Percentiles rank a stretch among this genome's conserved stretches.
These are phyloP conservation scores for Phytopythium kandeliae DNA, from an alignment of 352 stramenopile genomes.

Conservation along the genomic window DNA sequence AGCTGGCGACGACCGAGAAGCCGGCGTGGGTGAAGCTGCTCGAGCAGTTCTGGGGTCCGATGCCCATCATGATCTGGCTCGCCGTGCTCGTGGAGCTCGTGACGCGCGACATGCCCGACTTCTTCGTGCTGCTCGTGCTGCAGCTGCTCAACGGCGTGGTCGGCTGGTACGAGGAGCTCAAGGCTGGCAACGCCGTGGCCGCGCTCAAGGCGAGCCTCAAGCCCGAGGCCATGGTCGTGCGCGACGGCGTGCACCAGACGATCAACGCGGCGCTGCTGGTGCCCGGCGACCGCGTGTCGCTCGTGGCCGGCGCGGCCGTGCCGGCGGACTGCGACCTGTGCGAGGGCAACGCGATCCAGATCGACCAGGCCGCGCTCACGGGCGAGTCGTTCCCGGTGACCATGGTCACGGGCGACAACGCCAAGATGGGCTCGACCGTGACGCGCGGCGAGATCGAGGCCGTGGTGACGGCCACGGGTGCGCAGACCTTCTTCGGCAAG, in stretches of 20 bases:
- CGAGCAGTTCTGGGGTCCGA: constrained; percentile 73
- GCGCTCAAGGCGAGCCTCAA: constrained; percentile 87
- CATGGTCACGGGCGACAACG: constrained; percentile 67
- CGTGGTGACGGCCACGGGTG: constrained; percentile 86
- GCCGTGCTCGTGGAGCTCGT: constrained; percentile 81
- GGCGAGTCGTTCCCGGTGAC: constrained; percentile 94
- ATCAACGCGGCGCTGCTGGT: constrained; percentile 90
- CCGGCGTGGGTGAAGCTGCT: constrained; percentile 49
- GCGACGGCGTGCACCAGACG: constrained; percentile 84
- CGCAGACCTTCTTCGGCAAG: constrained; percentile 91
- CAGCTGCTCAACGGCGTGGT: constrained; percentile 65
- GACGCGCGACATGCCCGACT: constrained; percentile 45
- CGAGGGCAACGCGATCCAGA: constrained; percentile 77
- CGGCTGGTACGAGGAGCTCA: constrained; percentile 76
- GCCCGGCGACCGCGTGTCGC: constrained; percentile 91
- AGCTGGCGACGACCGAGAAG: constrained; percentile 56
- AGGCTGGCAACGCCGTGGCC: constrained; percentile 76
- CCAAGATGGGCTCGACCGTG: constrained; percentile 86
- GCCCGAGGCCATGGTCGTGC: constrained; percentile 81
- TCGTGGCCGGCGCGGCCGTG: constrained; percentile 87
- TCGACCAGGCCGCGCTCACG: constrained; percentile 91
- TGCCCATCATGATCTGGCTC: constrained; percentile 91
- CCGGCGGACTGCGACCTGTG: constrained; percentile 90
- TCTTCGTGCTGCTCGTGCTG: constrained; percentile 66
- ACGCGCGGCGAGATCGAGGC: constrained; percentile 90